Conservation (phyloP, 2,329 filamentous ascomycete genomes). For the Colletotrichum euphorbiae region DNA sequence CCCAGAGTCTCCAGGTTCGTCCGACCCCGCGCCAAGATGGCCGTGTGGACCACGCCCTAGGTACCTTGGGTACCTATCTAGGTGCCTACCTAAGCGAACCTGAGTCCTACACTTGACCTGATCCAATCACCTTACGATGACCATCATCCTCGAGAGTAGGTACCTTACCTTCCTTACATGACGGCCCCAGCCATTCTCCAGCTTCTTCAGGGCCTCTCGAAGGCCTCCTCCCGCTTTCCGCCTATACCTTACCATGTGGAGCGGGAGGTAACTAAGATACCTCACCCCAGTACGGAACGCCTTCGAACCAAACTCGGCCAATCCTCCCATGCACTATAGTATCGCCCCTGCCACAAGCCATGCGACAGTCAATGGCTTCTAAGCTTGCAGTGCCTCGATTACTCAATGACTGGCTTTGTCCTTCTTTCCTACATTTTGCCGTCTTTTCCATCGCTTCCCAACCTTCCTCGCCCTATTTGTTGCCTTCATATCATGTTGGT, state of each 20-base stretch:
- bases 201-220: background rate
- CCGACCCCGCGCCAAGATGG: constrained; percentile 39
- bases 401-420: constrained; percentile 15
- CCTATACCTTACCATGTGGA: background rate
- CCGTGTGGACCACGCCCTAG: constrained; percentile 6
- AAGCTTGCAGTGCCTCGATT: constrained; percentile 12
- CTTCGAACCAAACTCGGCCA: constrained; percentile 26
- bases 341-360: constrained; percentile 29
- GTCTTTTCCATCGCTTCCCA: background rate
- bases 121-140: constrained; percentile 11
- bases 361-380: constrained; percentile 29
- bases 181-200: constrained; percentile 26
- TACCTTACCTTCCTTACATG: background rate
- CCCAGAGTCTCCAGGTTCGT: constrained; percentile 34
- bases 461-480: background rate
- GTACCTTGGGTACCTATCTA: background rate
- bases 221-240: constrained; percentile 1
- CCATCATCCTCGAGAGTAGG: constrained; percentile 4
- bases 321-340: background rate
- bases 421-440: constrained; percentile 22
- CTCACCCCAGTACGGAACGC: constrained; percentile 17
- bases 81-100: constrained; percentile 18
- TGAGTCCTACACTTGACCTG: constrained; percentile 29
- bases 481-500: constrained; percentile 14
- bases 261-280: constrained; percentile 1